These are phyloP conservation scores for Tolypocladium amazonense DNA, from an alignment of 2,329 filamentous ascomycete species.

Conservation along the genomic window DNA sequence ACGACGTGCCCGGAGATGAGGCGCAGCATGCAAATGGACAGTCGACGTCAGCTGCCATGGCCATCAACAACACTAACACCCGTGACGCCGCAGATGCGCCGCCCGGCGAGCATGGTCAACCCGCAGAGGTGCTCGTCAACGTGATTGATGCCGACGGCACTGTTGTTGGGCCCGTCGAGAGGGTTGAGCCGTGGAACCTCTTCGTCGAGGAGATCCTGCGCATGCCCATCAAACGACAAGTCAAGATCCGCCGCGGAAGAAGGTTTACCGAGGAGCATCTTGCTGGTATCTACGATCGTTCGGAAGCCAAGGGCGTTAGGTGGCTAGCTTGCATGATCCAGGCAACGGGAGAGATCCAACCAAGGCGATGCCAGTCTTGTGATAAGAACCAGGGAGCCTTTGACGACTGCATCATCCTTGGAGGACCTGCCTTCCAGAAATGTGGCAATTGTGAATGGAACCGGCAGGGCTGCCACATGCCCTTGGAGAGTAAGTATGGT, in stretches of 20 bases:
- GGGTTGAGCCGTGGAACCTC: slow-evolving; percentile 27
- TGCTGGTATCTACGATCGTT: slow-evolving; percentile 28
- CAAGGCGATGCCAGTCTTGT: slow-evolving; percentile 29
- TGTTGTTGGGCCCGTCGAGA: slow-evolving; percentile 25
- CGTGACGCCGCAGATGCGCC: not conserved
- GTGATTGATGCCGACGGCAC: slow-evolving; percentile 26
- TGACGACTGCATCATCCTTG: slow-evolving; percentile 32
- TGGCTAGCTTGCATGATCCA: slow-evolving; percentile 41
- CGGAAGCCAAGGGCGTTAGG: slow-evolving; percentile 30
- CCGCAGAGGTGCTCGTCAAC: slow-evolving; percentile 16
- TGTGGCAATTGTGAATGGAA: slow-evolving; percentile 44
- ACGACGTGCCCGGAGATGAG: slow-evolving; percentile 9
- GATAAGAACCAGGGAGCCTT: slow-evolving; percentile 32
- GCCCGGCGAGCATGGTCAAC: not conserved
- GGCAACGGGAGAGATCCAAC: slow-evolving; percentile 32
- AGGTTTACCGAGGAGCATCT: slow-evolving; percentile 29
- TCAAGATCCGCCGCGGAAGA: slow-evolving; percentile 30
- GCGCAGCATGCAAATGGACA: slow-evolving; percentile 3
- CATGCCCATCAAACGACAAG: slow-evolving; percentile 24
- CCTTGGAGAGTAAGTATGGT: not conserved
- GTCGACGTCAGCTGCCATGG: slow-evolving; percentile 1
- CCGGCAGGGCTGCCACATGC: slow-evolving; percentile 23
- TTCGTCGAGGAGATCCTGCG: slow-evolving; percentile 26
- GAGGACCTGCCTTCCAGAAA: slow-evolving; percentile 29
- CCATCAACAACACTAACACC: not conserved